These are phyloP conservation scores for Plectranthus barbatus DNA, from an alignment of 257 asterid genomes.

Conservation along the genomic window DNA sequence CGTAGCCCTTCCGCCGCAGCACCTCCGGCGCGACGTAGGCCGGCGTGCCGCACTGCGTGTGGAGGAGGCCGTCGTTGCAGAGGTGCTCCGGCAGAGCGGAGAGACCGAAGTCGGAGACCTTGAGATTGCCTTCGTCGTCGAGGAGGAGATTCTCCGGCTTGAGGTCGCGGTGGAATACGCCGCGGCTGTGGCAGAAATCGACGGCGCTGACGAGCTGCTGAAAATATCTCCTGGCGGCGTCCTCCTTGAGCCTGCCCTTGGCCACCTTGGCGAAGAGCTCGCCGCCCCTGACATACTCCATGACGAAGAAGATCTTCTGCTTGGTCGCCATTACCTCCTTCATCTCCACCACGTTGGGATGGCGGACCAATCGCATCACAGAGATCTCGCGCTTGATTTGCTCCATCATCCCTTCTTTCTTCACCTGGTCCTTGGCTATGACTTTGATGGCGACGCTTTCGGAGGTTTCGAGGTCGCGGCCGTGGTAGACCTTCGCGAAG, in stretches of 20 bases:
- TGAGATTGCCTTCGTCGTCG: constrained; percentile 56
- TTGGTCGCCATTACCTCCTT: constrained; percentile 81
- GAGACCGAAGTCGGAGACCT: constrained; percentile 72
- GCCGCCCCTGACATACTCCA: constrained; percentile 76
- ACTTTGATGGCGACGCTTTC: constrained; percentile 76
- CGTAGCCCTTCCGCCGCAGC: constrained; percentile 59
- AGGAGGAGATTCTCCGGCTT: too few species aligned
- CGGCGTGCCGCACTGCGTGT: constrained; percentile 82
- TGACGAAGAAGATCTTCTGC: constrained; percentile 56
- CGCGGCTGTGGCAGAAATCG: too few species aligned
- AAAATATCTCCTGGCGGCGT: constrained; percentile 47
- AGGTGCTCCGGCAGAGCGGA: constrained; percentile 71
- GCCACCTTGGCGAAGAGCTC: constrained; percentile 63
- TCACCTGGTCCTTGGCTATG: constrained; percentile 53
- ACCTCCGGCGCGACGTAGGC: constrained; percentile 87
- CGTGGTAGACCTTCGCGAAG: constrained; percentile 71
- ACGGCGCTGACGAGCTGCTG: constrained; percentile 76
- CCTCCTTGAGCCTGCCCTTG: constrained; percentile 49
- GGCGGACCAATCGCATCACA: constrained; percentile 62
- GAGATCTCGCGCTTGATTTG: constrained; percentile 71
- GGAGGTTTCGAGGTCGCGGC: constrained; percentile 40
- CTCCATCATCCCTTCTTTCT: constrained; percentile 50
- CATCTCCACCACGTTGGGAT: constrained; percentile 72
- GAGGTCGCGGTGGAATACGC: too few species aligned
- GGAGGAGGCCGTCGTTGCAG: constrained; percentile 57